Evolutionary conservation across 2,329 filamentous ascomycete species (phyloP), one percentile per base, ranked within the genome.

Genomic region (Ascomycota sp.): DNA sequence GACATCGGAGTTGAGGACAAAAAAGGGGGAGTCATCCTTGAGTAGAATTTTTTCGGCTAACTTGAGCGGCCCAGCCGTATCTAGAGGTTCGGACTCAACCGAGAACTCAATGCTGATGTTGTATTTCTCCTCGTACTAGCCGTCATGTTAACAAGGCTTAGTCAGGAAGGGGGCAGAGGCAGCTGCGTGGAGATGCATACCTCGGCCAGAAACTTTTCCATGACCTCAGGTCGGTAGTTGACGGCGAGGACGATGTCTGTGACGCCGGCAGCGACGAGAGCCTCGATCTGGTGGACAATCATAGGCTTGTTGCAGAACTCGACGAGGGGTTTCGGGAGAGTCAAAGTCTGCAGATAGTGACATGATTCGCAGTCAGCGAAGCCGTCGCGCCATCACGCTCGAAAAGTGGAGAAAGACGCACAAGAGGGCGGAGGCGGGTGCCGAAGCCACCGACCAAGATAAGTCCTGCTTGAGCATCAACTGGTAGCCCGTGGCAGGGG

Each of bases 391-490:
- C 15, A 4, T 17, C 15, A 17, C 15, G 4, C 15, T 17, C 15
- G 15, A 17, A 4, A 4, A 3, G 11, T 19, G 4, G 13, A 27
- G 24, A 29, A 26, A 20, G 23, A 28, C 31, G 52, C 75, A 92
- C 82, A 51, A 95, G 71, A 65, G 86, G 86, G 53, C 86, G 80
- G 49, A 98, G 77, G 59, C 86, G 85, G 57, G 86, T 98, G 62
- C 86, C 86, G 59, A 94, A 98, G 57, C 86, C 89, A 63, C 89
- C 89, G 59, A 95, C 89, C 53, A 95, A 85, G 76, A 93, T 94
- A 53, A 94, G 77, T 62, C 85, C 83, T 94, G 50, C 36, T 41
- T 11, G 32, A 17, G 15, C 15, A 17, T 17, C 15, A 17, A 4
- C 15, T 17, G 15, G 15, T 17, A 17, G 15, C 15, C 15, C 15